Base-by-base conservation (phyloP, 441 rosid genomes). In the Breynia disticha region DNA sequence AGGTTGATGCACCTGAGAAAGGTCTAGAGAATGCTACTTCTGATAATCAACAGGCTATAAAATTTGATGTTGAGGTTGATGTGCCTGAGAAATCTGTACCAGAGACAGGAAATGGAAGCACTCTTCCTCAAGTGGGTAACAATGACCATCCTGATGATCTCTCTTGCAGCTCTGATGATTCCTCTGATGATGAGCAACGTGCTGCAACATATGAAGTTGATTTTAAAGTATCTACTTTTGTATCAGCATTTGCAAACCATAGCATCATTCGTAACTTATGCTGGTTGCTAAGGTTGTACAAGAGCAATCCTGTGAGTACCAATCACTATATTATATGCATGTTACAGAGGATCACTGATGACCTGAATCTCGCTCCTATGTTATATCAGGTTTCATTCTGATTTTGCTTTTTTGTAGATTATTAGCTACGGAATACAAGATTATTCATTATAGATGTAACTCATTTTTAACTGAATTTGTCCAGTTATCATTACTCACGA, bases 281-380 rank as follows among this genome's bases (percentile, higher is more conserved):
- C 76, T 94, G 99, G 99, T 62, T 94, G 74, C 86, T 90, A 21
- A 76, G 69, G 68, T 90, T 90, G 65, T 94, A 94, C 71, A 82
- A 79, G 77, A 83, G 72, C 71, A 90, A 90, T 76, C 69, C 89
- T 46, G 50, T 57, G 46, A 71, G 66, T 63, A 85, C 86, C 28
- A 90, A 90, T 69, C 79, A 66, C 71, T 78, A 78, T 67, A 63
- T 87, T 46, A 48, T 90, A 65, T 63, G 78, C 68, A 79, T 87
- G 64, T 64, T 94, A 71, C 76, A 67, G 72, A 82, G 80, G 72
- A 83, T 94, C 68, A 82, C 94, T 32, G 87, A 83, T 67, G 96
- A 87, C 59, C 72, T 90, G 14, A 94, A 77, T 67, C 96, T 94
- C 42, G 68, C 97, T 66, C 97, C 97, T 42, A 90, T 94, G 97